Percentiles rank a stretch among this genome's conserved stretches.
Conservation (phyloP, 169 alveolate genomes). For the Sarcocystis neurona region DNA sequence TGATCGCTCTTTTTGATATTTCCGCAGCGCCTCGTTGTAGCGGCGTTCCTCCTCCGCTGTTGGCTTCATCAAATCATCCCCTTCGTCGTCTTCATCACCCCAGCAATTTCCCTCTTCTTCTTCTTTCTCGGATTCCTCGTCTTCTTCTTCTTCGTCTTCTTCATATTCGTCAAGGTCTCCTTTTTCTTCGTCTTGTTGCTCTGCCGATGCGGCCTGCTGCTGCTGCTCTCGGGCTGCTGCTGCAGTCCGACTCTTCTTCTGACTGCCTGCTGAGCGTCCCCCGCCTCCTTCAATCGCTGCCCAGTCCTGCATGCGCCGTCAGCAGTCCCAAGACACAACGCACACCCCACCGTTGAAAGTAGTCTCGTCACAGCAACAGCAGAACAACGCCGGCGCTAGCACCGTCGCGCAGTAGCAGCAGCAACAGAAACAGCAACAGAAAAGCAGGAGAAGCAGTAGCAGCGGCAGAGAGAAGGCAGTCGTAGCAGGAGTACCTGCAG, state of each 20-base stretch:
- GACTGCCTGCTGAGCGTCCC: not conserved
- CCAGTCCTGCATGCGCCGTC: constrained; percentile 22
- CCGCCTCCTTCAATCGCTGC: not conserved
- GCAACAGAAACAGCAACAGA: too few relatives aligned
- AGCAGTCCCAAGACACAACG: not conserved
- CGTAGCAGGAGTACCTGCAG: too few relatives aligned
- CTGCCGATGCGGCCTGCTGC: constrained; percentile 68
- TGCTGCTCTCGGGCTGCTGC: constrained; percentile 70
- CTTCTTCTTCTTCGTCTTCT: constrained; percentile 52
- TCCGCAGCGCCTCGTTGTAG: constrained; percentile 39
- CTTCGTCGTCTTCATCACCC: constrained; percentile 18
- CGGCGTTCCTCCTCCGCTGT: constrained; percentile 20
- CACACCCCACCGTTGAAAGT: too few relatives aligned
- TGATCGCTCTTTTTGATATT: constrained; percentile 33
- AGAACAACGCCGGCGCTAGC: too few relatives aligned
- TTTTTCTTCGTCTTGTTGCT: not conserved
- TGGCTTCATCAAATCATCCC: constrained; percentile 22
- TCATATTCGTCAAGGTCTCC: not conserved
- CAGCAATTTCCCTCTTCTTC: not conserved
- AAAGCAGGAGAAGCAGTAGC: too few relatives aligned
- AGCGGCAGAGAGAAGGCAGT: too few relatives aligned
- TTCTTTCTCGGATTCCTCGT: not conserved
- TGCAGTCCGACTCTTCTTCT: not conserved
- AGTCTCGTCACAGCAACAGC: too few relatives aligned
- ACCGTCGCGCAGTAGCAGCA: too few relatives aligned